Evolutionary conservation across 1,284 basidiomycete genomes (phyloP), one percentile per base, ranked within the genome.

Genomic region (Meira nashicola): DNA sequence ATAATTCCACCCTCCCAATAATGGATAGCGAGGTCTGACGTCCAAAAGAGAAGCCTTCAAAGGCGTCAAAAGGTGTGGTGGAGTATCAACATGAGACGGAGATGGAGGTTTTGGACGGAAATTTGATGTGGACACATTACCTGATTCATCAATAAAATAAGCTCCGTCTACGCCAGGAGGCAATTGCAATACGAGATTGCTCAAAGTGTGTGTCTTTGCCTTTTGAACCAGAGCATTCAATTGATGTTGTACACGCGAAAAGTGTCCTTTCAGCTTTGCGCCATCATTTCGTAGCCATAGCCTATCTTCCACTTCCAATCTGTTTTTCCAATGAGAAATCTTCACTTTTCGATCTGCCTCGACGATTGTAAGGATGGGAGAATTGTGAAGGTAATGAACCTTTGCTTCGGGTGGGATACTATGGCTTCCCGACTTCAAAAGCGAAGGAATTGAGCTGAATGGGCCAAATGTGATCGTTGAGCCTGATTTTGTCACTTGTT

Each of bases 1-100:
- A 80, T 95, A 98, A 78, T 96, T 97, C 95, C 95, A 99, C 17
- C 94, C 92, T 33, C 95, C 95, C 62, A 97, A 80, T 25, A 99
- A 74, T 8, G 95, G 95, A 79, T 93, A 99, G 40, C 95, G 85
- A 0, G 95, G 94, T 48, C 83, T 83, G 48, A 98, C 77, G 71
- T 97, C 92, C 2, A 77, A 71, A 39, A 86, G 85, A 8, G 84
- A 81, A 12, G 84, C 79, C 49, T 68, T 65, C 12, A 47, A 54
- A 15, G 54, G 11, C 39, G 54, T n/a, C 51, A 59, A n/a, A 57
- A 66, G n/a, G 62, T 69, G 7, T 60, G 33, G n/a, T 0, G 55
- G 46, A 4, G 54, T 57, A 2, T 47, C 21, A 4, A 68, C 41
- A 10, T 62, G 33, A 10, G 14, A 37, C 1, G 68, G 60, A 10